Base-by-base conservation (phyloP, 2,329 filamentous ascomycete species). In the Sclerotiophoma versabilis region DNA sequence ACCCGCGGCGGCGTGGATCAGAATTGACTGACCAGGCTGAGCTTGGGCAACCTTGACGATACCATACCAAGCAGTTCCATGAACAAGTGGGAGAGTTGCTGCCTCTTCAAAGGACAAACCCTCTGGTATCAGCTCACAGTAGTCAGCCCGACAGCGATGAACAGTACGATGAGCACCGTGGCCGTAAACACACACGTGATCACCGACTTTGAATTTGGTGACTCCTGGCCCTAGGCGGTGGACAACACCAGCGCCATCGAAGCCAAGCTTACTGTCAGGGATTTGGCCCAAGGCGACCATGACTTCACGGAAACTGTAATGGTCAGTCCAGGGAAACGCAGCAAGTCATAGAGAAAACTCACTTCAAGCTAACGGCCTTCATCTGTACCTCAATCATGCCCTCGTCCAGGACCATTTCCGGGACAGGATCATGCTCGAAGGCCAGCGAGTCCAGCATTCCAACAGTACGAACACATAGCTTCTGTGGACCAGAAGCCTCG, bases 1-100 rank as follows among this genome's bases (percentile, higher is more conserved):
- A n/a, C 68, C 62, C 26, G 63, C 33, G 6, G 60, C 69, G 2
- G 57, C 30, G 26, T 71, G 66, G 23, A 72, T 63, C 5, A 73
- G 37, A 5, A 71, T 36, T 0, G 52, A 65, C 41, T 77, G 26
- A 5, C 72, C 74, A 5, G 48, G 32, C 3, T 45, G 32, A 8
- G 74, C 30, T 8, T 60, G 52, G 0, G 60, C 68, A 3, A 65
- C 23, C 2, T 66, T 52, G 17, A 65, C 20, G 0, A 76, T 47
- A 14, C 56, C 52, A 38, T 70, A 38, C 7, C 34, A 49, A 2
- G 49, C 51, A 4, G 56, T 59, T 5, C 6, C 7, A 7, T n/a
- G 22, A 1, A 39, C 42, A 0, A 37, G 22, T 0, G 54, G 54
- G 1, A 62, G 1, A 2, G 60, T 32, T 0, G 63, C 60, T 0